A percentile compares a stretch with the other conserved stretches of the same genome.
Conservation (phyloP, 805 yeast species). For the Myxozyma lipomycoides region DNA sequence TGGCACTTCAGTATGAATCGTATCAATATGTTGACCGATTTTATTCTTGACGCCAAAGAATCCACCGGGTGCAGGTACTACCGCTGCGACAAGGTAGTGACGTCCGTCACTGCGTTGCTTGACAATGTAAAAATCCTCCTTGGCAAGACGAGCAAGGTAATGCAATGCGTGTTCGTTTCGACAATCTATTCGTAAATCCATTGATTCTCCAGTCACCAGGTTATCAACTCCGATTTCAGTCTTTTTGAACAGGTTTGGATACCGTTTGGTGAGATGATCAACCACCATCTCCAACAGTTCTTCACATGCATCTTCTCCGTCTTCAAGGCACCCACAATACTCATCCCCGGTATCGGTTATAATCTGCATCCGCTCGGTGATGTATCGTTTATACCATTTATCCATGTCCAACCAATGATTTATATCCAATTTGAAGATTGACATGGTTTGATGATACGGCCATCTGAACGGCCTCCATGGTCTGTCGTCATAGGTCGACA, state of each 20-base stretch:
- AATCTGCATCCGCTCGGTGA: slow-evolving; percentile 58
- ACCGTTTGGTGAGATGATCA: slow-evolving; percentile 56
- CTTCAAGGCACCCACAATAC: slow-evolving; percentile 62
- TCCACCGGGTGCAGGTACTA: slow-evolving; percentile 78
- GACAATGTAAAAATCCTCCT: slow-evolving; percentile 70
- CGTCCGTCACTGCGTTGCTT: slow-evolving; percentile 49
- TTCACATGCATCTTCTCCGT: slow-evolving; percentile 51
- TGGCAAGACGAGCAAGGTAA: slow-evolving; percentile 63
- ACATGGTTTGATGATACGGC: slow-evolving; percentile 80
- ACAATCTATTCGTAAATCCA: slow-evolving; percentile 58
- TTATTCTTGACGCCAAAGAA: slow-evolving; percentile 60
- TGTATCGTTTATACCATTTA: slow-evolving; percentile 60
- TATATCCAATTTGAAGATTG: slow-evolving; percentile 63
- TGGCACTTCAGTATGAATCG: slow-evolving; percentile 66
- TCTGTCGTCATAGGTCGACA: slow-evolving; percentile 61
- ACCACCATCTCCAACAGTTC: slow-evolving; percentile 64
- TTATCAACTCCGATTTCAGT: slow-evolving; percentile 52
- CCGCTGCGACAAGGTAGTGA: slow-evolving; percentile 68
- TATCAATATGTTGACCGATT: slow-evolving; percentile 58
- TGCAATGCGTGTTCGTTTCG: slow-evolving; percentile 57
- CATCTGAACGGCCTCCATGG: slow-evolving; percentile 80
- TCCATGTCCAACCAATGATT: slow-evolving; percentile 81
- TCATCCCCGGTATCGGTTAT: slow-evolving; percentile 55
- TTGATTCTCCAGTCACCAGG: slow-evolving; percentile 56
- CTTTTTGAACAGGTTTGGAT: slow-evolving; percentile 58